Evolutionary conservation across 495 filamentous ascomycete species (phyloP), one percentile per base, ranked within the genome.

Genomic region (Pseudevernia furfuracea): DNA sequence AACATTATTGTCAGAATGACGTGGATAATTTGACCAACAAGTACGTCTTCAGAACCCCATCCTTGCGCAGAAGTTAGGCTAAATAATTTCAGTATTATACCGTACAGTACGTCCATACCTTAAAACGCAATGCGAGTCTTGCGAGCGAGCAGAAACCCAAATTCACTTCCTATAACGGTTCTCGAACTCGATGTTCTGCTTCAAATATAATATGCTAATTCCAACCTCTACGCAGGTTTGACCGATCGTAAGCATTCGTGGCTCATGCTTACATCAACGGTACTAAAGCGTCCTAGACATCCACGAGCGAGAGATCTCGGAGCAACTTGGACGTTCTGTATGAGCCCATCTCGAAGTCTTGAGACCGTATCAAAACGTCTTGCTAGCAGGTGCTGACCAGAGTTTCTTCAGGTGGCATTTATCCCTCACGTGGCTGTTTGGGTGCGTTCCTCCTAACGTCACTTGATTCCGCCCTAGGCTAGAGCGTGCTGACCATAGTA

Each of bases 401-500:
- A 32, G 12, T 4, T 5, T 23, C 48, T 17, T 79, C 79, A 85
- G 52, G 84, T 96, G 32, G 89, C 90, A 10, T 98, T 98, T 72
- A 87, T 95, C 63, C 94, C 94, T 41, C 94, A 98, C 74, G 94
- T 98, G 25, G 92, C 92, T 23, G 84, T 89, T 32, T 97, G 94
- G 49, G 49, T 53, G 10, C 12, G 49, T 53, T 14, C 32, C 3
- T 17, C 14, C 49, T 32, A 10, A 8, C 12, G 19, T 53, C 25
- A 3, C 17, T 5, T 7, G 23, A 53, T 17, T 2, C 1, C 15
- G 14, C 14, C 7, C 25, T 1, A 30, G 14, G 25, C 1, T 0
- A 25, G 49, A 15, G 1, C 11, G 7, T 17, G 49, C 49, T 53
- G 10, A 53, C 25, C 14, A 53, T 30, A 14, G 14, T 0, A 0